Percentiles rank a stretch among this genome's conserved stretches.
phyloP scores from a whole-genome alignment of 2,329 filamentous ascomycete genomes.

The Aureobasidium sp. region DNA sequence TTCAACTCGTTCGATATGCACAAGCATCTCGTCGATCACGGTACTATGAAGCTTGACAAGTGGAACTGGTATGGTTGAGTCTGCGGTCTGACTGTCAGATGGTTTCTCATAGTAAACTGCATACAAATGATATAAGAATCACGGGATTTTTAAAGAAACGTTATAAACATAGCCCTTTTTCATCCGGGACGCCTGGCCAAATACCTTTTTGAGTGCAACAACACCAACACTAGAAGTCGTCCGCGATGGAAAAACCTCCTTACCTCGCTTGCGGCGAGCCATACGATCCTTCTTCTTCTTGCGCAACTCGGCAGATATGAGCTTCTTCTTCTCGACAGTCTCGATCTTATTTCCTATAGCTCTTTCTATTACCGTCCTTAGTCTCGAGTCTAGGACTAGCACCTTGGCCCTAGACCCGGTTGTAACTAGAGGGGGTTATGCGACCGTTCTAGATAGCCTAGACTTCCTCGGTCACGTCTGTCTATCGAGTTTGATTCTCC shows the following conservation, averaged over 20 bases:
- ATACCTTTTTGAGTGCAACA: neutral
- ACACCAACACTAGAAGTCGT: neutral
- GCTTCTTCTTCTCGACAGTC: constrained; percentile 74
- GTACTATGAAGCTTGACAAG: constrained; percentile 75
- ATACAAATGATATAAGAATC: no score
- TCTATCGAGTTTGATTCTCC: no score
- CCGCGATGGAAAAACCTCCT: no score
- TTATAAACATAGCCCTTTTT: constrained; percentile 14
- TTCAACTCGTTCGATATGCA: constrained; percentile 88
- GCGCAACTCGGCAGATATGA: constrained; percentile 68
- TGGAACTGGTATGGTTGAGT: constrained; percentile 36
- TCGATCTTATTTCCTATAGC: constrained; percentile 85
- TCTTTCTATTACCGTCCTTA: constrained; percentile 63
- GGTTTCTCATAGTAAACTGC: no score
- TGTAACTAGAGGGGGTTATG: constrained; percentile 78
- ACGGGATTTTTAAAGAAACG: constrained; percentile 11
- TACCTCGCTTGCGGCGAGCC: constrained; percentile 79
- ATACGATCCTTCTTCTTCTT: constrained; percentile 86
- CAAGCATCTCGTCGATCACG: constrained; percentile 69
- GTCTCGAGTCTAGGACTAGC: constrained; percentile 69
- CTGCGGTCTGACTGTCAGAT: no score
- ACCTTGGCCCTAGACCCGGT: constrained; percentile 95
- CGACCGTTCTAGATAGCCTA: constrained; percentile 95
- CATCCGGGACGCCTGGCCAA: constrained; percentile 13
- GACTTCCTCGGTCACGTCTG: constrained; percentile 95